Evolutionary conservation across 805 yeast species (phyloP).

Genomic region (Ogataea corticis): DNA sequence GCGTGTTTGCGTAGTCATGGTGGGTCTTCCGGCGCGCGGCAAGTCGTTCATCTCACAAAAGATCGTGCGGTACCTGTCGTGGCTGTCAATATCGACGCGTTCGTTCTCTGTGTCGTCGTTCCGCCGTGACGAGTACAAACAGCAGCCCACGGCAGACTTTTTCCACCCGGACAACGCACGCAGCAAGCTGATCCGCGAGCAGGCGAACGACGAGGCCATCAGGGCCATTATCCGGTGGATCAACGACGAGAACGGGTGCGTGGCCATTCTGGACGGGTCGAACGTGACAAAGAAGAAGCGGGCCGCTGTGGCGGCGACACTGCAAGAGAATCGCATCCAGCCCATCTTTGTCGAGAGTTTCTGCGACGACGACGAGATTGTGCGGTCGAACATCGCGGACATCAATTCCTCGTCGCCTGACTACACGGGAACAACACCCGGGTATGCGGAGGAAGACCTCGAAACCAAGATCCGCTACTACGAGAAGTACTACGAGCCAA

Average conservation of each 20-base stretch:
- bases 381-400: constrained; percentile 78
- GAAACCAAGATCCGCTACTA: constrained; percentile 71
- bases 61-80: constrained; percentile 85
- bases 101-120: constrained; percentile 89
- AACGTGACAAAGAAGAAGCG: constrained; percentile 80
- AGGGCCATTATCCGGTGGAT: constrained; percentile 87
- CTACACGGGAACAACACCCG: constrained; percentile 66
- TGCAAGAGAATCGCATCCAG: constrained; percentile 67
- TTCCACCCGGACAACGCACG: constrained; percentile 67
- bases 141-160: constrained; percentile 73
- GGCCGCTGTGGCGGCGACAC: constrained; percentile 52
- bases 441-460: constrained; percentile 71
- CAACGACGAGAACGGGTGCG: constrained; percentile 74
- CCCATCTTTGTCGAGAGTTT: constrained; percentile 92
- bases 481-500: constrained; percentile 73
- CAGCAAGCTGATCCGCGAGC: constrained; percentile 61
- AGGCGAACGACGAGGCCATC: constrained; percentile 73
- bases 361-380: constrained; percentile 80
- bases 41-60: constrained; percentile 94
- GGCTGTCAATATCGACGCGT: constrained; percentile 86
- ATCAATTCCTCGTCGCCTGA: constrained; percentile 88
- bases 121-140: constrained; percentile 59
- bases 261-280: constrained; percentile 93
- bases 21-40: constrained; percentile 88
- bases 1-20: constrained; percentile 85